phyloP scores from a whole-genome alignment of 2,329 filamentous ascomycete species.

The Cladosporium cucumerinum region DNA sequence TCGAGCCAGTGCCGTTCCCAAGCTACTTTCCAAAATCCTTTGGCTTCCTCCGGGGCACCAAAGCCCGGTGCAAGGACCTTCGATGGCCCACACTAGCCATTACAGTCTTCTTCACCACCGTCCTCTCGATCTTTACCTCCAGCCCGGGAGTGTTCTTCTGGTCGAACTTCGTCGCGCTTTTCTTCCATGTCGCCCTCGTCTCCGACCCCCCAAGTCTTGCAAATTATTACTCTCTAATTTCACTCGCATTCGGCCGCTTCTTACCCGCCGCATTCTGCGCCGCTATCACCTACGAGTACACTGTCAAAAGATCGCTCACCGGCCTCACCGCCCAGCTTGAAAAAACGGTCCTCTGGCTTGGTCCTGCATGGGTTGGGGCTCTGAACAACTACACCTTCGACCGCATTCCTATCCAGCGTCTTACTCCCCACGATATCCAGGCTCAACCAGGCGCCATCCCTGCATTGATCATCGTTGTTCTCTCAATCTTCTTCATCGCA shows the following conservation, averaged over 20 bases:
- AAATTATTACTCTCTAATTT: slow-evolving; percentile 68
- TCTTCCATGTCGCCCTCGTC: slow-evolving; percentile 85
- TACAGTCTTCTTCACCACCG: slow-evolving; percentile 72
- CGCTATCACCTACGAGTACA: slow-evolving; percentile 83
- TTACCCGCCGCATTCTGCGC: slow-evolving; percentile 83
- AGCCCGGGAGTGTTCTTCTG: slow-evolving; percentile 82
- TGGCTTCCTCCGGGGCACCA: slow-evolving; percentile 64
- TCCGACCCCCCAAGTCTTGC: slow-evolving; percentile 75
- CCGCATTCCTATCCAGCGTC: slow-evolving; percentile 84
- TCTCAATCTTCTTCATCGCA: slow-evolving; percentile 65
- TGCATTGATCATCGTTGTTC: slow-evolving; percentile 74
- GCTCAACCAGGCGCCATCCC: slow-evolving; percentile 85
- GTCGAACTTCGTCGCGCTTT: slow-evolving; percentile 74
- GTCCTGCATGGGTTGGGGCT: slow-evolving; percentile 84
- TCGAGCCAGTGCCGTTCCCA: slow-evolving; percentile 73
- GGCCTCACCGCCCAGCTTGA: slow-evolving; percentile 80
- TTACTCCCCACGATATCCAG: slow-evolving; percentile 85
- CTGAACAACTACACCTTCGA: slow-evolving; percentile 94
- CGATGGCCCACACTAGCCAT: slow-evolving; percentile 82
- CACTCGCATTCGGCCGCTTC: slow-evolving; percentile 74
- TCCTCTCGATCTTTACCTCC: slow-evolving; percentile 77
- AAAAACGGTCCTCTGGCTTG: slow-evolving; percentile 86
- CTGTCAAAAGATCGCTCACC: slow-evolving; percentile 66
- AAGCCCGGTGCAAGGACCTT: slow-evolving; percentile 68
- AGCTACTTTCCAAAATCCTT: slow-evolving; percentile 89